A percentile compares a stretch with the other conserved stretches of the same genome.
phyloP scores from a whole-genome alignment of 768 basidiomycete species.

The Bullera alba region DNA sequence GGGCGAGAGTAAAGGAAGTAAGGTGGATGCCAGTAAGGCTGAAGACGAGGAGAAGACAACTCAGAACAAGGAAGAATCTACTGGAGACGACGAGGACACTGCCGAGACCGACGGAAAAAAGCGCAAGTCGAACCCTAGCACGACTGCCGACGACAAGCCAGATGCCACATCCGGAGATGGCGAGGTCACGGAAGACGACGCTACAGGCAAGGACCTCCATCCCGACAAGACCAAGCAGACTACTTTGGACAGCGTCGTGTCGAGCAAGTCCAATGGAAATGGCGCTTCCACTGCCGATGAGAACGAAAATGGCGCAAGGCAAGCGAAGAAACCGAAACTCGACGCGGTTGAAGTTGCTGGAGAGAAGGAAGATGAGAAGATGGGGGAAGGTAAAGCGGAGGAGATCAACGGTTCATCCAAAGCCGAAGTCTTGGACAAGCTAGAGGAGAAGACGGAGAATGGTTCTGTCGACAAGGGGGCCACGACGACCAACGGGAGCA shows the following conservation, averaged over 20 bases:
- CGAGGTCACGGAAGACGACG: background rate
- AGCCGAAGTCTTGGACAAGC: background rate
- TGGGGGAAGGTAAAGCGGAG: background rate
- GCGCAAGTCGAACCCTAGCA: no score
- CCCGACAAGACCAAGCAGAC: background rate
- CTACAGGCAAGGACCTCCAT: no score
- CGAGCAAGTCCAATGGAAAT: background rate
- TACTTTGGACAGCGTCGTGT: background rate
- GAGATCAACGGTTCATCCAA: background rate
- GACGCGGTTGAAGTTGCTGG: no score
- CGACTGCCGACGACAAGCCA: background rate
- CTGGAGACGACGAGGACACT: background rate
- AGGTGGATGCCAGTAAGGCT: background rate
- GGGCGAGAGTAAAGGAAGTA: background rate
- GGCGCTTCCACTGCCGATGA: no score
- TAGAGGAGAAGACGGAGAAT: constrained; percentile 1
- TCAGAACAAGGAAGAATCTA: background rate
- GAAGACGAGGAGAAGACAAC: constrained; percentile 1
- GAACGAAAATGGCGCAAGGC: background rate
- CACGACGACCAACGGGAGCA: background rate
- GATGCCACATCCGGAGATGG: background rate
- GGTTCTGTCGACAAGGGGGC: constrained; percentile 1
- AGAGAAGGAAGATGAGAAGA: background rate
- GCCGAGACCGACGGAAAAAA: no score
- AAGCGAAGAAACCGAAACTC: background rate